Evolutionary conservation across 2,329 filamentous ascomycete species (phyloP).

Genomic region (Teratosphaeria nubilosa): DNA sequence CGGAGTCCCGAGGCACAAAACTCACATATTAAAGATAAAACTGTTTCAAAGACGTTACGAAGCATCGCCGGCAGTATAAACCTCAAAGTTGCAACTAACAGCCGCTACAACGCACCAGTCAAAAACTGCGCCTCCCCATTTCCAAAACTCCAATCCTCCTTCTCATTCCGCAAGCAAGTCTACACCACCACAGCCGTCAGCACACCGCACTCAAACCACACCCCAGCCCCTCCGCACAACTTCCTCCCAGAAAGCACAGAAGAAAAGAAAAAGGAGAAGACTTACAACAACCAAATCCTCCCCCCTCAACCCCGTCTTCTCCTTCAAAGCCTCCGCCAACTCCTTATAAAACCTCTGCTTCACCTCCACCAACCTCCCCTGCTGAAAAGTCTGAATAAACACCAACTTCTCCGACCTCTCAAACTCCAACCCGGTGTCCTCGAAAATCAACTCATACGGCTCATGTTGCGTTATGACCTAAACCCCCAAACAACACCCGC

Average conservation of each 20-base stretch:
- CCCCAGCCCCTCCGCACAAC: too few species aligned
- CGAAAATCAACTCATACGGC: constrained; percentile 23
- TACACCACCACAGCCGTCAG: neutral
- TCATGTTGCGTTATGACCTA: constrained; percentile 26
- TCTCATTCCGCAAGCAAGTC: constrained; percentile 14
- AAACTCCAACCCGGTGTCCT: constrained; percentile 23
- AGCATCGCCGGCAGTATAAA: too few species aligned
- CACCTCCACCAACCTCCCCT: constrained; percentile 18
- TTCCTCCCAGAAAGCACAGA: too few species aligned
- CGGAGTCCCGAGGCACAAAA: neutral
- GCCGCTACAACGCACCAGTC: constrained; percentile 4
- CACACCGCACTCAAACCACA: neutral
- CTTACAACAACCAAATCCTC: constrained; percentile 20
- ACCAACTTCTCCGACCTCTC: constrained; percentile 19
- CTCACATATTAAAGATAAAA: neutral
- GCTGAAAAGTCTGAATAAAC: constrained; percentile 26
- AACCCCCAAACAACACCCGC: neutral
- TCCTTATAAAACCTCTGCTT: constrained; percentile 19
- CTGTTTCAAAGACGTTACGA: too few species aligned
- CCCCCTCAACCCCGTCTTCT: constrained; percentile 13
- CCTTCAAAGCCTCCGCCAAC: constrained; percentile 15
- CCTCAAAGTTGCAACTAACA: too few species aligned
- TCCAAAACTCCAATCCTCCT: constrained; percentile 26
- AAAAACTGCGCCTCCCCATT: constrained; percentile 23
- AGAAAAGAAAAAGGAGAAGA: neutral